These are phyloP conservation scores for Pseudocercospora fuligena DNA, from an alignment of 2,329 filamentous ascomycete species.

Conservation along the genomic window DNA sequence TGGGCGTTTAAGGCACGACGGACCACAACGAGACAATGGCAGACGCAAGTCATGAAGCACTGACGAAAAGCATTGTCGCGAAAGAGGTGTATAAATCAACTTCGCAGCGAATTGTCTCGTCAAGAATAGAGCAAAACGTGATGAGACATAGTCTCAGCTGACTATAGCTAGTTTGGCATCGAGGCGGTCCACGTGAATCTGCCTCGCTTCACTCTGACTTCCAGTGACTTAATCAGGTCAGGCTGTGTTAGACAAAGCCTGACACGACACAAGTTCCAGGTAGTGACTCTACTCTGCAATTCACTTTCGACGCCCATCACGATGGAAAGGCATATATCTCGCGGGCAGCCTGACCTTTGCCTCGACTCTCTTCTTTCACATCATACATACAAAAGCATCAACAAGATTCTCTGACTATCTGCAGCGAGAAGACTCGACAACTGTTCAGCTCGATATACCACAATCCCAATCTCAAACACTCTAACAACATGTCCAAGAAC, in stretches of 20 bases:
- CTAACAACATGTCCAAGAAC: neutral
- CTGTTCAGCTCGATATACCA: neutral
- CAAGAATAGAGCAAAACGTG: neutral
- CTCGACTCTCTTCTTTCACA: constrained; percentile 2
- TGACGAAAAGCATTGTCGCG: neutral
- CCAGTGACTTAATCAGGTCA: constrained; percentile 15
- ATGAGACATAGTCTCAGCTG: constrained; percentile 18
- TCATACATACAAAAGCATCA: neutral
- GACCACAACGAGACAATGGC: neutral
- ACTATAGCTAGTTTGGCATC: neutral
- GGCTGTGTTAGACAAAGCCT: constrained; percentile 9
- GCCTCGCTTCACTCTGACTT: constrained; percentile 5
- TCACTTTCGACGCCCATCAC: neutral
- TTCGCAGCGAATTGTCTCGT: neutral
- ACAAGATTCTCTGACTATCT: neutral
- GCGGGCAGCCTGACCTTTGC: neutral
- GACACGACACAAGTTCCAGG: constrained; percentile 8
- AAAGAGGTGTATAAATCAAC: neutral
- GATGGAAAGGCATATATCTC: neutral
- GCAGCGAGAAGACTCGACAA: neutral
- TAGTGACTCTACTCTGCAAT: constrained; percentile 8
- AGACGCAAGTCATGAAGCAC: neutral
- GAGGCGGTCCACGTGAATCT: constrained; percentile 11
- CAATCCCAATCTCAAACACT: neutral
- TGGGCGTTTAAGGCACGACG: constrained; percentile 6